Percentiles rank a stretch among this genome's conserved stretches.
Evolutionary conservation across 116 monocot species (phyloP).

Genomic region (Zostera marina): DNA sequence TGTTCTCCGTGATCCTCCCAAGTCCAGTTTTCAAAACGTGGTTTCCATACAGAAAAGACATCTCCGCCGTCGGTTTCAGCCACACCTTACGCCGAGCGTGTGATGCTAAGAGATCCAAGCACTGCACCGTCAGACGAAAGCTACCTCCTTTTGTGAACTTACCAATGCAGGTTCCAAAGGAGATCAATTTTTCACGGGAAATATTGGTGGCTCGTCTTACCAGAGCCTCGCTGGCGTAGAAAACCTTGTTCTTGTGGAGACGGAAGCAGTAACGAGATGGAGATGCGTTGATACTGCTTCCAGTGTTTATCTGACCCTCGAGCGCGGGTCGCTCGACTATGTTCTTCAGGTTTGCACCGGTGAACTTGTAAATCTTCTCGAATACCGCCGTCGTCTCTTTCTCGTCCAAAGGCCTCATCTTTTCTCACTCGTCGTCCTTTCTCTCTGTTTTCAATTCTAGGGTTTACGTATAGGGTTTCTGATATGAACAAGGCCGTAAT

Average conservation of each 20-base stretch:
- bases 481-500: too few species aligned
- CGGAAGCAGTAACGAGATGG: slow-evolving; percentile 75
- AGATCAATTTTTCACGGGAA: slow-evolving; percentile 53
- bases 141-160: slow-evolving; percentile 65
- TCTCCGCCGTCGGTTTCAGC: slow-evolving; percentile 74
- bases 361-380: slow-evolving; percentile 94
- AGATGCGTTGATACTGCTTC: too few species aligned
- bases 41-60: slow-evolving; percentile 64
- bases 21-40: too few species aligned
- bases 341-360: slow-evolving; percentile 68
- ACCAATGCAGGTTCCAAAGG: slow-evolving; percentile 54
- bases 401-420: slow-evolving; percentile 92
- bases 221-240: slow-evolving; percentile 59
- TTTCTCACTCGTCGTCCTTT: too few species aligned
- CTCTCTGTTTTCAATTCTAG: too few species aligned
- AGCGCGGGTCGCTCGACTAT: slow-evolving; percentile 68
- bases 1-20: too few species aligned
- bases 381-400: slow-evolving; percentile 84
- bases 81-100: slow-evolving; percentile 79
- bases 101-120: slow-evolving; percentile 62
- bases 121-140: slow-evolving; percentile 71
- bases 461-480: too few species aligned
- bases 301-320: slow-evolving; percentile 22
- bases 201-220: slow-evolving; percentile 66
- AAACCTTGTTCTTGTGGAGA: slow-evolving; percentile 81